Percentiles rank a stretch among this genome's conserved stretches.
These are phyloP conservation scores for Plasmodium ovale DNA, from an alignment of 169 alveolate species.

Conservation along the genomic window DNA sequence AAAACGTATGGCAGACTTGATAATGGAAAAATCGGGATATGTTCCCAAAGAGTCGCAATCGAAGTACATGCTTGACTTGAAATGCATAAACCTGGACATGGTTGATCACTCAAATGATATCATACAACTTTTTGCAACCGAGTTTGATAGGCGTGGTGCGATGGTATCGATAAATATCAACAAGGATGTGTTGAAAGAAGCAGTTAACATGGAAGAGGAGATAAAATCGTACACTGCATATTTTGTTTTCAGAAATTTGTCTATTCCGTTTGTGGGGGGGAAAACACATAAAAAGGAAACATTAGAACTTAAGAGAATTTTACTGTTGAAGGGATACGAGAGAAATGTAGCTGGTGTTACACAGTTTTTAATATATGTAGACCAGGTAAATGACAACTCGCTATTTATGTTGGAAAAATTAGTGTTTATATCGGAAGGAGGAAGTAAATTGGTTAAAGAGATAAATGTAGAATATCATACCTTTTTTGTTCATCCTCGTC, in stretches of 20 bases:
- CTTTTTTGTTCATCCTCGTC: constrained; percentile 64
- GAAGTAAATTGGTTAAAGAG: constrained; percentile 34
- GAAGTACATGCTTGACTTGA: background rate
- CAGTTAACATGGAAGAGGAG: too few species aligned
- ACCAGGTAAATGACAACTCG: constrained; percentile 20
- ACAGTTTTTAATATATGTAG: constrained; percentile 9
- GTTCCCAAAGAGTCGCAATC: background rate
- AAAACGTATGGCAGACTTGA: background rate
- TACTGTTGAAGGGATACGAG: constrained; percentile 12
- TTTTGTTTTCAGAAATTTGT: constrained; percentile 58
- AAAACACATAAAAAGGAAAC: constrained; percentile 36
- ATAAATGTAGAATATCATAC: constrained; percentile 76
- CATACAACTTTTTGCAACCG: constrained; percentile 7
- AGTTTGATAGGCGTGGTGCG: constrained; percentile 34
- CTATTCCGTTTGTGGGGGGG: constrained; percentile 63
- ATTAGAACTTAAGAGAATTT: constrained; percentile 12
- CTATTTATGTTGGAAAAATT: constrained; percentile 69
- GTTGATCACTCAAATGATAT: constrained; percentile 25
- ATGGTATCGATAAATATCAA: constrained; percentile 15
- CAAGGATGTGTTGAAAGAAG: background rate
- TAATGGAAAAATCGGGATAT: constrained; percentile 45
- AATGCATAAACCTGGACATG: constrained; percentile 47
- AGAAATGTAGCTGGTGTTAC: background rate
- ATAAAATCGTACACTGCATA: constrained; percentile 11
- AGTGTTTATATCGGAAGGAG: constrained; percentile 37